Evolutionary conservation across 2,329 filamentous ascomycete genomes (phyloP).

Genomic region (Colletotrichum sp.): DNA sequence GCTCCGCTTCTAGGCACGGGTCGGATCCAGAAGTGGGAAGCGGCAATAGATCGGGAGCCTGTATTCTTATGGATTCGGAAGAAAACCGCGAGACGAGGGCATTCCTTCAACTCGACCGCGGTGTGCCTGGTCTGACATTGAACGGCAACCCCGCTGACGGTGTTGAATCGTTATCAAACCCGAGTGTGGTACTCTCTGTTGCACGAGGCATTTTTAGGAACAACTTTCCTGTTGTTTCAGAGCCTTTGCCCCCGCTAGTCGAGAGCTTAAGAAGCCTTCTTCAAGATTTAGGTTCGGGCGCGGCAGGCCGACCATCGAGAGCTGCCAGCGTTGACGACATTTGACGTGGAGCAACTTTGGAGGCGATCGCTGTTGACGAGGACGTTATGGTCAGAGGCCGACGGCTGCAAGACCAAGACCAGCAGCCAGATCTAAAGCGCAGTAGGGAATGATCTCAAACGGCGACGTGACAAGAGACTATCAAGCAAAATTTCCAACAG

Average conservation of each 20-base stretch:
- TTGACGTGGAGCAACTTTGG: background rate
- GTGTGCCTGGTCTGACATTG: constrained; percentile 8
- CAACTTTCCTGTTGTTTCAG: constrained; percentile 18
- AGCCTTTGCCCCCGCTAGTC: constrained; percentile 10
- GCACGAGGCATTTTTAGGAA: constrained; percentile 2
- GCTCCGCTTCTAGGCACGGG: background rate
- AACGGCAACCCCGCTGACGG: constrained; percentile 15
- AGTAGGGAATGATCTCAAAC: background rate
- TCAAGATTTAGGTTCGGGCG: constrained; percentile 10
- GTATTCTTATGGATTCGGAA: constrained; percentile 15
- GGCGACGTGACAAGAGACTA: background rate
- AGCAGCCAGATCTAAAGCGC: background rate
- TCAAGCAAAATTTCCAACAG: background rate
- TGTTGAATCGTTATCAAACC: constrained; percentile 5
- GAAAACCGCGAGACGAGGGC: constrained; percentile 17
- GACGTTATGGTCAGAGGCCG: background rate
- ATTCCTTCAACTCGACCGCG: constrained; percentile 15
- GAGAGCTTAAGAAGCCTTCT: constrained; percentile 10
- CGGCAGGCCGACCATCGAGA: constrained; percentile 8
- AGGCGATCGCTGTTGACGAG: background rate
- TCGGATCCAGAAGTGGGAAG: background rate
- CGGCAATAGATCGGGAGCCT: background rate
- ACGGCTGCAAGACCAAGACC: background rate
- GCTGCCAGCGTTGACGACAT: constrained; percentile 1
- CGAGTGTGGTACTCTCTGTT: constrained; percentile 6